Evolutionary conservation across 2,329 filamentous ascomycete genomes (phyloP), one percentile per base, ranked within the genome.

Genomic region (Juglanconis juglandina): DNA sequence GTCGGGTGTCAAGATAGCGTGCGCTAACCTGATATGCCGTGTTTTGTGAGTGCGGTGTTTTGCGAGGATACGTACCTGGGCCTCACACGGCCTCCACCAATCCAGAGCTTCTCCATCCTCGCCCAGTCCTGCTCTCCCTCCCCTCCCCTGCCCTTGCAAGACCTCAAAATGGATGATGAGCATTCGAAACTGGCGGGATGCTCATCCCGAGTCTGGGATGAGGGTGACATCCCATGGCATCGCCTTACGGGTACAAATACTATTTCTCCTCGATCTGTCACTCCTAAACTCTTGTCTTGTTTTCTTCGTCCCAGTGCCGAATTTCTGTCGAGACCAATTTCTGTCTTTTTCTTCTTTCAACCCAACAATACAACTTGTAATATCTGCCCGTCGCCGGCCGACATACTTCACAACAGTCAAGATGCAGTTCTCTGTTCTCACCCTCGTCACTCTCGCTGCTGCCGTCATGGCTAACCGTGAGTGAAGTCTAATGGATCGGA

Each of bases 391-490:
- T 82, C 80, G 80, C 80, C 78, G 80, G 80, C 70, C 80, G 80
- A 82, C 80, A 68, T 72, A 58, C 64, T 71, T 64, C 47, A 44
- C 60, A 64, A 49, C 53, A 48, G 51, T 63, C 55, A 64, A 64
- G 62, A 85, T 85, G 82, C 79, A 83, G 76, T 79, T 79, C 77
- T 76, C 78, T 61, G 63, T 78, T 64, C 64, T 79, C 67, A 73
- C 77, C 67, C 60, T 83, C 63, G 71, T 81, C 66, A 73, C 80
- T 63, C 70, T 85, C 63, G 73, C 76, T 70, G 72, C 78, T 59
- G 73, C 77, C 67, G 79, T 75, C 66, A 70, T 79, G 67, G 81
- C 79, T 59, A 39, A 33, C 35, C n/a, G 49, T 53, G 17, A 58
- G 59, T 50, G 33, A 37, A 5, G 13, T 8, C 4, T 0, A 2